A percentile compares a stretch with the other conserved stretches of the same genome.
Conservation (phyloP, 768 basidiomycete species). For the Kwoniella shandongensis region DNA sequence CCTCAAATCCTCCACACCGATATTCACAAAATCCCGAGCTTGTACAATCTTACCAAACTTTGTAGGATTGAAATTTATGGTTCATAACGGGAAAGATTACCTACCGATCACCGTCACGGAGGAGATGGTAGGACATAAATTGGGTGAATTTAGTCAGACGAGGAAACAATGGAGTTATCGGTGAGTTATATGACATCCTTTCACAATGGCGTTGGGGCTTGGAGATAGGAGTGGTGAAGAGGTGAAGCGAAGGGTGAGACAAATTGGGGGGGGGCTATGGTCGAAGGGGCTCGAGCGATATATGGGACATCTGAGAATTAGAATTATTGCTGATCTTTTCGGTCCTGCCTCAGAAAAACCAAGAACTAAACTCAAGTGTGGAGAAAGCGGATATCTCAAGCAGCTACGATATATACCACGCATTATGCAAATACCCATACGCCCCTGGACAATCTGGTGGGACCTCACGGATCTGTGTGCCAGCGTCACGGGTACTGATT, state of each 20-base stretch:
- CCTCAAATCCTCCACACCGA: conserved; percentile 74
- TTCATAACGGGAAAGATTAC: conserved; percentile 93
- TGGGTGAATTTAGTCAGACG: conserved; percentile 91
- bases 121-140: conserved; percentile 98
- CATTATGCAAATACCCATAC: conserved; percentile 6
- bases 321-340: not conserved
- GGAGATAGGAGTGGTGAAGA: not conserved
- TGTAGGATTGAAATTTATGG: conserved; percentile 85
- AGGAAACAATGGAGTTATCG: conserved; percentile 82
- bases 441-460: too few species aligned
- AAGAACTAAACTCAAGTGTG: conserved; percentile 11
- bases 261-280: not conserved
- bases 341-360: conserved; percentile 12
- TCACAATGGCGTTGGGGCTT: not conserved
- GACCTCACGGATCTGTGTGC: too few species aligned
- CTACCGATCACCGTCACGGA: conserved; percentile 81
- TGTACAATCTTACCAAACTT: conserved; percentile 95
- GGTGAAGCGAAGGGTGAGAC: not conserved
- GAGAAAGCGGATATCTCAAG: too few species aligned
- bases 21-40: conserved; percentile 80
- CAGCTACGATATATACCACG: conserved; percentile 18
- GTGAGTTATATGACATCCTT: conserved; percentile 59
- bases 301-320: not conserved
- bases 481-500: not conserved
- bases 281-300: not conserved